Conservation (phyloP, 306 rosid genomes). For the Prunus fruticosa region DNA sequence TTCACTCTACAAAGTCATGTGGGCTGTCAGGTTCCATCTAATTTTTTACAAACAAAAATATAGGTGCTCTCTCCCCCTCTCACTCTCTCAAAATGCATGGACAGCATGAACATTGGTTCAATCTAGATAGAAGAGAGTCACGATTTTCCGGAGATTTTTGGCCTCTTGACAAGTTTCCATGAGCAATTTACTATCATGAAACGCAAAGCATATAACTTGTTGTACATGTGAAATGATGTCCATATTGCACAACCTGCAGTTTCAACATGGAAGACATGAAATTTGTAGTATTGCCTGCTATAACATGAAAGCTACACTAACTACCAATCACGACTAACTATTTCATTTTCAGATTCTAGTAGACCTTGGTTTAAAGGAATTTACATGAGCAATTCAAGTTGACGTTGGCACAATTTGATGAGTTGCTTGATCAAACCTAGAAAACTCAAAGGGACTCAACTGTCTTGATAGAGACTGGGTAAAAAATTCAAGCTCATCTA, state of each 20-base stretch:
- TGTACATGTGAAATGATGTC: slow-evolving; percentile 95
- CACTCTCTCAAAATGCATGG: slow-evolving; percentile 43
- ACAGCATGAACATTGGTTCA: slow-evolving; percentile 35
- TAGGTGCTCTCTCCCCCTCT: slow-evolving; percentile 19
- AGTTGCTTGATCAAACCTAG: not conserved
- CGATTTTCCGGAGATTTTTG: slow-evolving; percentile 86
- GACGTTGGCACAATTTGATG: not conserved
- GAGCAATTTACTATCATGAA: slow-evolving; percentile 93
- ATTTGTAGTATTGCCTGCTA: not conserved
- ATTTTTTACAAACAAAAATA: slow-evolving; percentile 48
- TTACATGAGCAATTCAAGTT: no score
- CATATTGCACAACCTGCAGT: slow-evolving; percentile 94
- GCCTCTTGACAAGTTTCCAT: slow-evolving; percentile 99
- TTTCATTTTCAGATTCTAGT: no score
- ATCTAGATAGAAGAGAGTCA: slow-evolving; percentile 94
- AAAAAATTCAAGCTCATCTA: not conserved
- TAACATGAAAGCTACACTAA: not conserved
- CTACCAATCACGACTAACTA: not conserved
- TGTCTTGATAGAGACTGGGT: not conserved
- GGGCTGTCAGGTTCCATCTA: slow-evolving; percentile 30
- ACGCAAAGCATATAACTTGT: slow-evolving; percentile 98
- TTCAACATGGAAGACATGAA: slow-evolving; percentile 18
- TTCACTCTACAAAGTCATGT: slow-evolving; percentile 21
- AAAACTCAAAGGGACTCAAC: not conserved
- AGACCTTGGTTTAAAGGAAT: no score